These are phyloP conservation scores for Simmondsia chinensis DNA, from an alignment of 148 eudicot species.

Conservation along the genomic window DNA sequence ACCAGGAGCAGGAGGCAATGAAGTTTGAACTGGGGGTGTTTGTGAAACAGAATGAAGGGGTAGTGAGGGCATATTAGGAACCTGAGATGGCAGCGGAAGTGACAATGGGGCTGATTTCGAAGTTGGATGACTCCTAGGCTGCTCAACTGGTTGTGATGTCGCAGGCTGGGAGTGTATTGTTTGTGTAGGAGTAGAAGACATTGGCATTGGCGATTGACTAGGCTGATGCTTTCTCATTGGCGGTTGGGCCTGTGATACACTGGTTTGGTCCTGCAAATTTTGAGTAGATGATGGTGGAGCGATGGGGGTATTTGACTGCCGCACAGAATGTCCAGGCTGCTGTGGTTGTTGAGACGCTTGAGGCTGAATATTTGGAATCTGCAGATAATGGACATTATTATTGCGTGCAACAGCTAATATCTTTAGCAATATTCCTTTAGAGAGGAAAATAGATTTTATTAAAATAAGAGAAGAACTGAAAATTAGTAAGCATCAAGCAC, in stretches of 20 bases:
- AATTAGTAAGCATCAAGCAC: not conserved
- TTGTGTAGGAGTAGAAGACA: slow-evolving; percentile 29
- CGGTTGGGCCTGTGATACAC: slow-evolving; percentile 23
- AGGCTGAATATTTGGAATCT: slow-evolving; percentile 51
- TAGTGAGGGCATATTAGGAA: slow-evolving; percentile 38
- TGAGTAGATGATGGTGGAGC: slow-evolving; percentile 42
- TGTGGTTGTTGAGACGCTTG: slow-evolving; percentile 30
- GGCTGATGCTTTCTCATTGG: slow-evolving; percentile 47
- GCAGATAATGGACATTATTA: slow-evolving; percentile 4
- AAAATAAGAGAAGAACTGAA: too few relatives aligned
- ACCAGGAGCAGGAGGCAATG: slow-evolving; percentile 29
- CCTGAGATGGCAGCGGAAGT: slow-evolving; percentile 50
- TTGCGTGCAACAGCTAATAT: too few relatives aligned
- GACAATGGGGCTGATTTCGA: slow-evolving; percentile 38
- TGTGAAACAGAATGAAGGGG: slow-evolving; percentile 42
- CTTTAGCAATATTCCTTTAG: too few relatives aligned
- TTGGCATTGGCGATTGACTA: slow-evolving; percentile 31
- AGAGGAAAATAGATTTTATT: too few relatives aligned
- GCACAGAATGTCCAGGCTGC: slow-evolving; percentile 28
- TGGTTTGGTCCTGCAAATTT: slow-evolving; percentile 45
- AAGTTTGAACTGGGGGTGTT: slow-evolving; percentile 41
- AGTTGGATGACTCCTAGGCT: slow-evolving; percentile 31
- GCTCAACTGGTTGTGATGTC: slow-evolving; percentile 41
- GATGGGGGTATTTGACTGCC: slow-evolving; percentile 35
- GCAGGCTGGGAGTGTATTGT: slow-evolving; percentile 41